Evolutionary conservation across 179 eudicot genomes (phyloP).

Genomic region (Beta lomatogona): DNA sequence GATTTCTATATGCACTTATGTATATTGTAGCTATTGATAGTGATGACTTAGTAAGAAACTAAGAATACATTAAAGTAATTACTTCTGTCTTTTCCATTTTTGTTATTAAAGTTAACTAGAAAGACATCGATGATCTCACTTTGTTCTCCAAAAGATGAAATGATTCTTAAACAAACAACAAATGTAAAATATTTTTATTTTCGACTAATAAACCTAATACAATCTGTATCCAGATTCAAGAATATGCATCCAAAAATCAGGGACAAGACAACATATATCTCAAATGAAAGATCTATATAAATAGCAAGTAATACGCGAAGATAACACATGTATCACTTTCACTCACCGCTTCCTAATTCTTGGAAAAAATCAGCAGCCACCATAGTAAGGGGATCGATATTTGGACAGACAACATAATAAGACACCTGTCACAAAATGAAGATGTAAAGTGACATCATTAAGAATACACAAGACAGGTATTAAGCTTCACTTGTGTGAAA

Average conservation of each 20-base stretch:
- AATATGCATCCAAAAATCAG: not conserved
- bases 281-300: not conserved
- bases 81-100: too few species aligned
- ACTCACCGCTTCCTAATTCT: conserved; percentile 94
- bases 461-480: not conserved
- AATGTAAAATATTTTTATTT: too few species aligned
- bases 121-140: too few species aligned
- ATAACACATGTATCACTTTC: conserved; percentile 10
- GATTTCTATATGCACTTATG: too few species aligned
- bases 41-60: too few species aligned
- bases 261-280: not conserved
- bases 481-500: not conserved
- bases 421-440: conserved; percentile 61
- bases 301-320: not conserved
- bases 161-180: too few species aligned
- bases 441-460: not conserved
- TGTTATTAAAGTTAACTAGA: too few species aligned
- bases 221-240: not conserved
- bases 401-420: conserved; percentile 89
- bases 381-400: conserved; percentile 75
- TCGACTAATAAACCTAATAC: not conserved
- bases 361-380: conserved; percentile 94
- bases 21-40: too few species aligned
- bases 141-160: too few species aligned
- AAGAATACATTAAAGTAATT: too few species aligned